Evolutionary conservation across 2,329 filamentous ascomycete species (phyloP), one percentile per base, ranked within the genome.

Genomic region (Penicillium italicum): DNA sequence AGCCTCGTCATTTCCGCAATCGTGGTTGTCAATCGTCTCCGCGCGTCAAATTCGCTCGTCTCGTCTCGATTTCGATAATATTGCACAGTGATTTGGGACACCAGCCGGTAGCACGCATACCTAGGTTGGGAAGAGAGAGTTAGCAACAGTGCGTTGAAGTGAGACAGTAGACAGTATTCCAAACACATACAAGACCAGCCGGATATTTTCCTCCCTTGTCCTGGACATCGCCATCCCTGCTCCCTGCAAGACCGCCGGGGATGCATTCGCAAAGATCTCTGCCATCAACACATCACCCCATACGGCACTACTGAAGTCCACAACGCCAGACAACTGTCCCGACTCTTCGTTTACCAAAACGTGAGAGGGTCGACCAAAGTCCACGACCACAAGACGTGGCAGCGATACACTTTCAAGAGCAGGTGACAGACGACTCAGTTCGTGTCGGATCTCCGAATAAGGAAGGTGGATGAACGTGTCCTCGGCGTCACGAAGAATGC

Each of bases 261-360:
- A 72, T 22, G 72, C 67, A 24, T 64, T 58, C 30, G 72, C 75
- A 51, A 80, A 80, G 24, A 80, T 76, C 53, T 80, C 79, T 8
- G 76, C 78, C 75, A 85, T 77, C 57, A 80, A 72, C 10, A 79
- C 70, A 66, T 85, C 82, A 1, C 82, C 82, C 81, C 82, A 85
- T 4, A 84, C 64, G 14, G 79, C 77, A 50, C 76, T 78, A 9
- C 80, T 78, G 55, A 81, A 81, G 53, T 82, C 82, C 12, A 81
- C 66, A 11, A 85, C 62, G 1, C 81, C 82, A 1, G 75, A 76
- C 9, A 85, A 61, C 38, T 75, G 69, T 57, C 76, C 79, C 0
- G 75, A 79, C 11, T 69, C 66, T 33, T 77, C 74, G 55, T 85
- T 75, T 30, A 85, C 63, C 11, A 84, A 68, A 5, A 84, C 74